Conservation (phyloP, 2,329 filamentous ascomycete genomes). For the Fusarium sororula region DNA sequence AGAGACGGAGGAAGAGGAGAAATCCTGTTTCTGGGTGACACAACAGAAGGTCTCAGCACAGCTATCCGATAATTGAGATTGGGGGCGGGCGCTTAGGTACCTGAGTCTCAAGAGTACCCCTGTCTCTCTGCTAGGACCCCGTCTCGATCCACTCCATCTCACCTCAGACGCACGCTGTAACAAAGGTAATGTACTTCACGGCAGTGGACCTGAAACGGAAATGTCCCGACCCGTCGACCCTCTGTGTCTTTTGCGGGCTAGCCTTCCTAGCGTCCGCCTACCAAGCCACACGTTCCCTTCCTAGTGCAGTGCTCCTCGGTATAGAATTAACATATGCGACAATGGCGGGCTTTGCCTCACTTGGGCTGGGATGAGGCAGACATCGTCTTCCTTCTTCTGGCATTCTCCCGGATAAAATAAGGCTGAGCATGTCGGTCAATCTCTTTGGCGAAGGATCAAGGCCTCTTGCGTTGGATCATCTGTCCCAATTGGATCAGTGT, state of each 20-base stretch:
- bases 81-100: background rate
- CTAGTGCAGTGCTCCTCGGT: background rate
- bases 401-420: background rate
- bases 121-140: background rate
- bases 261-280: background rate
- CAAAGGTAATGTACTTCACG: background rate
- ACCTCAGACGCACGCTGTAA: background rate
- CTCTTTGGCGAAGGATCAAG: background rate
- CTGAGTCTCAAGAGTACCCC: background rate
- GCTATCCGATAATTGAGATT: background rate
- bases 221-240: background rate
- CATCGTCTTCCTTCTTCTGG: background rate
- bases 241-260: background rate
- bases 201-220: background rate
- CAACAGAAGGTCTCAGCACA: background rate
- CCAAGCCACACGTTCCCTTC: background rate
- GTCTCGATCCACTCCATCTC: background rate
- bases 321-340: background rate
- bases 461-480: background rate
- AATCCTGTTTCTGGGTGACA: background rate
- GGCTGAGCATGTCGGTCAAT: background rate
- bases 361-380: background rate
- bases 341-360: background rate
- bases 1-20: background rate
- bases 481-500: background rate